phyloP scores from a whole-genome alignment of 2,329 filamentous ascomycete genomes.

The Gaeumannomyces tritici region DNA sequence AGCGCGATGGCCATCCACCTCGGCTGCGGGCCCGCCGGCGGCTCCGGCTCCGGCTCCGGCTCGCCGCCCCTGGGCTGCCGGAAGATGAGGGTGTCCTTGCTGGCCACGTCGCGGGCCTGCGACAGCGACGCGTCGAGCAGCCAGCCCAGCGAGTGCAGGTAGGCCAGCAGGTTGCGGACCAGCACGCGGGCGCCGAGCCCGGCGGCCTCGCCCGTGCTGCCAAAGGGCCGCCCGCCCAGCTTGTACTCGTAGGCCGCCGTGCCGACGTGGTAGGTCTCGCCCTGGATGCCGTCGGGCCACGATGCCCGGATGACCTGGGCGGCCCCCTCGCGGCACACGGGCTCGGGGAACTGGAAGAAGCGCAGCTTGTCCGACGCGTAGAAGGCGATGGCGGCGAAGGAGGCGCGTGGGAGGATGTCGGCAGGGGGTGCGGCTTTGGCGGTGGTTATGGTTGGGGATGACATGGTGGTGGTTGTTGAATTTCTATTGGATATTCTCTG shows the following conservation, averaged over 20 bases:
- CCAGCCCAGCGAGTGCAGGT: constrained; percentile 11
- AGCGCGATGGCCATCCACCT: constrained; percentile 10
- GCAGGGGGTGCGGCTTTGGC: neutral
- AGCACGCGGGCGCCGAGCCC: constrained; percentile 10
- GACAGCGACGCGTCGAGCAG: constrained; percentile 7
- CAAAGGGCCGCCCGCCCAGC: constrained; percentile 6
- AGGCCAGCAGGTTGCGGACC: constrained; percentile 13
- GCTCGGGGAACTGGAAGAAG: constrained; percentile 13
- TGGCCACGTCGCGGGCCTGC: constrained; percentile 7
- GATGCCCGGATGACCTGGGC: neutral
- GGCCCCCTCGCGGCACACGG: constrained; percentile 3
- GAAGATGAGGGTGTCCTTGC: constrained; percentile 14
- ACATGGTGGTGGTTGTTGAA: too few relatives aligned
- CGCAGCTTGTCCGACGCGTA: constrained; percentile 13
- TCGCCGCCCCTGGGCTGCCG: too few relatives aligned
- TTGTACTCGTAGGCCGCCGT: constrained; percentile 12
- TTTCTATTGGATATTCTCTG: too few relatives aligned
- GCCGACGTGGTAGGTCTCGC: neutral
- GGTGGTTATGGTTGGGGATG: too few relatives aligned
- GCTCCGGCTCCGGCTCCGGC: neutral
- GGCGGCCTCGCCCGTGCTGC: constrained; percentile 5
- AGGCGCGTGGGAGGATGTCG: neutral
- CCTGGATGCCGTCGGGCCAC: constrained; percentile 7
- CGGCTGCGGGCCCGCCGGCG: constrained; percentile 3
- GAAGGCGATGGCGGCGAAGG: constrained; percentile 10